Conservation (phyloP, 2,329 filamentous ascomycete genomes). For the Hymenoscyphus infarciens region DNA sequence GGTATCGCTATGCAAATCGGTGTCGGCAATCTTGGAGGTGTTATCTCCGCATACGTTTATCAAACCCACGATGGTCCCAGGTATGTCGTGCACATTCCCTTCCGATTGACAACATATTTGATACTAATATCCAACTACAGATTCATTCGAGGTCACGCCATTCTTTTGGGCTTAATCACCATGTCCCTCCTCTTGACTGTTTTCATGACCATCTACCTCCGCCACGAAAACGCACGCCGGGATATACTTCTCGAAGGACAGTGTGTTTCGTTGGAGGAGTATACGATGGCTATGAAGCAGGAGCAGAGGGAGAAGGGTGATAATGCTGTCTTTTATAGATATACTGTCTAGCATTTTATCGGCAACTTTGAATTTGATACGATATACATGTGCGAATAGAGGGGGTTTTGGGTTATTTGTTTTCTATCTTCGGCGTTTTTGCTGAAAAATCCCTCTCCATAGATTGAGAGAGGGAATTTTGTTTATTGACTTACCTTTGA, state of each 20-base stretch:
- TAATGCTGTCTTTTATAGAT: conserved; percentile 53
- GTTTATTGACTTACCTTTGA: not conserved
- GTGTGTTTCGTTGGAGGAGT: conserved; percentile 46
- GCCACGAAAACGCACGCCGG: conserved; percentile 53
- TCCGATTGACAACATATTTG: not conserved
- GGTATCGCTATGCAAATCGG: conserved; percentile 83
- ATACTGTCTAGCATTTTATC: conserved; percentile 41
- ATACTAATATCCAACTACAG: conserved; percentile 18
- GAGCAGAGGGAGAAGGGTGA: conserved; percentile 54
- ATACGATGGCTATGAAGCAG: conserved; percentile 51
- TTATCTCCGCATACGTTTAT: conserved; percentile 50
- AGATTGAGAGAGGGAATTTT: not conserved
- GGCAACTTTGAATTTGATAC: not conserved
- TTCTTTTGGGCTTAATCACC: conserved; percentile 41
- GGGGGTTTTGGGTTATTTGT: not conserved
- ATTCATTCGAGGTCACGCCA: conserved; percentile 44
- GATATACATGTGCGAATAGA: conserved; percentile 1
- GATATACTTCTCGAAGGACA: conserved; percentile 38
- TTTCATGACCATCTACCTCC: conserved; percentile 56
- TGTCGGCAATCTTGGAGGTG: conserved; percentile 85
- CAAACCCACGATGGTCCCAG: conserved; percentile 38
- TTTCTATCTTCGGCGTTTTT: too few species aligned
- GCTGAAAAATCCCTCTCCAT: too few species aligned
- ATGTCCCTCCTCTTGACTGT: conserved; percentile 49
- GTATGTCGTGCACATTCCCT: conserved; percentile 34